phyloP scores from a whole-genome alignment of 257 asterid genomes.

The Solanum chiquidenum region DNA sequence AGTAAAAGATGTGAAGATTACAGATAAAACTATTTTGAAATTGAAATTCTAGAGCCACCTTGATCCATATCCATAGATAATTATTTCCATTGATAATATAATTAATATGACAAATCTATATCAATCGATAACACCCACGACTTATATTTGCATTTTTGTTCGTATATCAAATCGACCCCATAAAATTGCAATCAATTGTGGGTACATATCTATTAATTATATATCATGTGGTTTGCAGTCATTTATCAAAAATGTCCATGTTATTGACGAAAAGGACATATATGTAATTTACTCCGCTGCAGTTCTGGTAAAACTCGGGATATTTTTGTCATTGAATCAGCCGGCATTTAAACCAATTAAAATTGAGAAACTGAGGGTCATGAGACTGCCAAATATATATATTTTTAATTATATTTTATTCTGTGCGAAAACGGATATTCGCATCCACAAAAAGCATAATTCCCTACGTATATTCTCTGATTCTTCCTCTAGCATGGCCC shows the following conservation, averaged over 20 bases:
- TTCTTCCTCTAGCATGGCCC: background rate
- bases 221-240: background rate
- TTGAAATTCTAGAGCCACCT: background rate
- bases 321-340: background rate
- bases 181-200: background rate
- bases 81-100: background rate
- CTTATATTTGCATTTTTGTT: background rate
- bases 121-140: background rate
- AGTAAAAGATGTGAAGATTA: background rate
- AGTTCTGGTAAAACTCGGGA: background rate
- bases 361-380: background rate
- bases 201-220: background rate
- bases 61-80: background rate
- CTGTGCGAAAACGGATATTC: slow-evolving; percentile 14
- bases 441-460: slow-evolving; percentile 23
- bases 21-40: background rate
- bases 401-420: background rate
- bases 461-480: slow-evolving; percentile 25
- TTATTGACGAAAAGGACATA: background rate
- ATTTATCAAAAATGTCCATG: background rate
- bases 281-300: background rate
- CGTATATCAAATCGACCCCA: background rate
- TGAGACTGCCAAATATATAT: background rate
- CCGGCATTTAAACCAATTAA: background rate
- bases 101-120: background rate